Percentiles rank a stretch among this genome's conserved stretches.
Evolutionary conservation across 176 grass and related monocot genomes (phyloP).

Genomic region (Cenchrus purpureus): DNA sequence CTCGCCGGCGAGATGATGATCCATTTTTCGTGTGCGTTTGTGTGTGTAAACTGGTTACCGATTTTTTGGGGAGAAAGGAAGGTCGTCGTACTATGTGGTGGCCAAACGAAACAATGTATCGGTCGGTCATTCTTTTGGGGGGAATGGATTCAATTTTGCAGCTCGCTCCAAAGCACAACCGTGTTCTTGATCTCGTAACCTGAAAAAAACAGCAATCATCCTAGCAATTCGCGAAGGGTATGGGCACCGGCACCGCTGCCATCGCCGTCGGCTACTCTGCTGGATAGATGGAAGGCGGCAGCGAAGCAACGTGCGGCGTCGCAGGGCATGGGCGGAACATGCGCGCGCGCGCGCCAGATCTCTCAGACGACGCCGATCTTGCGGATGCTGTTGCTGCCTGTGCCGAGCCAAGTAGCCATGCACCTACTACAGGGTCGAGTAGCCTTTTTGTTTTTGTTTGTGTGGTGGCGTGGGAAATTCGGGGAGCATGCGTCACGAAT

Average conservation of each 20-base stretch:
- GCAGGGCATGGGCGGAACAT: conserved; percentile 34
- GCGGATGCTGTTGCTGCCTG: too few species aligned
- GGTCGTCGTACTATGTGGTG: background rate
- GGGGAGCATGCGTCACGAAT: background rate
- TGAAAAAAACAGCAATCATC: background rate
- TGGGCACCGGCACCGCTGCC: background rate
- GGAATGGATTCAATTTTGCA: conserved; percentile 13
- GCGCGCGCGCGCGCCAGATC: conserved; percentile 33
- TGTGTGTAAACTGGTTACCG: background rate
- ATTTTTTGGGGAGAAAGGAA: background rate
- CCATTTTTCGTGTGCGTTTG: background rate
- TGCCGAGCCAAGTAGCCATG: background rate
- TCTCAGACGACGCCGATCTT: conserved; percentile 1
- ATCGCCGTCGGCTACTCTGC: background rate
- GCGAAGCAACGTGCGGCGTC: conserved; percentile 20
- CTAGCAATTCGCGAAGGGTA: background rate
- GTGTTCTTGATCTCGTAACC: background rate
- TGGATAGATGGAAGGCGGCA: background rate
- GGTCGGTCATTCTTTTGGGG: background rate
- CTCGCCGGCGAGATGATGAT: background rate
- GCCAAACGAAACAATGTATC: background rate
- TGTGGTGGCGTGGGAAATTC: background rate
- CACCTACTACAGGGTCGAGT: background rate
- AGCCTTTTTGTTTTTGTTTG: conserved; percentile 5
- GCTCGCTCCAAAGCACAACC: background rate